Evolutionary conservation across 805 yeast species (phyloP), one percentile per base, ranked within the genome.

Genomic region (Sugiyamaella chiloensis): DNA sequence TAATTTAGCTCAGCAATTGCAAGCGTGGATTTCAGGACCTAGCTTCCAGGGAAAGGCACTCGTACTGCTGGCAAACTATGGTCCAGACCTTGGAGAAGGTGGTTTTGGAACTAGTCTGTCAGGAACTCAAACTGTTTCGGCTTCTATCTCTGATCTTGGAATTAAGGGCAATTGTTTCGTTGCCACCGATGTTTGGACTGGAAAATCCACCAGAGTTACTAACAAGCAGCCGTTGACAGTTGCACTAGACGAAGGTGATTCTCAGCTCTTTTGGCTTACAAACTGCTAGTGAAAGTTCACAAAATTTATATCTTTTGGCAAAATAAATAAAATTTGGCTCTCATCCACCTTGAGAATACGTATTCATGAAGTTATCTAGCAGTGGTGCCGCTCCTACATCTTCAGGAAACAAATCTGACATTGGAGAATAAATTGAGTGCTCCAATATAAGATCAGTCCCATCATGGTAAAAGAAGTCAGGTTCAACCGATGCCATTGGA

Each of bases 1-100:
- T 17, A 46, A 30, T 12, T 12, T 34, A 3, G 44, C 50, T 23
- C 40, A 46, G 41, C 50, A 46, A 23, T 34, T 46, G 36, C 50
- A 46, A 27, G 40, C 50, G 9, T 46, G 50, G 50, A 40, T 46
- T 24, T 40, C 45, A 12, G 50, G 50, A 2, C 50, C 50, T 6
- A 17, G 36, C n/a, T 7, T 4, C 20, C 27, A 40, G 4, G 42
- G 45, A 4, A 30, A 40, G 9, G 50, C 50, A 6, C 14, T 40
- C 11, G 50, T 39, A 6, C 24, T 46, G 24, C 41, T 46, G 8
- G 50, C 32, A n/a, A 46, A 46, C 41, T 46, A 46, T 31, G 50
- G 50, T 5, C 50, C 50, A 8, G 31, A 39, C 23, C 50, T 26
- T 17, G 50, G 50, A 9, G 23, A 41, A 12, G 45, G 47, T 4